Evolutionary conservation across 1,139 yeast species (phyloP), one percentile per base, ranked within the genome.

Genomic region (Nakaseomyces sp.): DNA sequence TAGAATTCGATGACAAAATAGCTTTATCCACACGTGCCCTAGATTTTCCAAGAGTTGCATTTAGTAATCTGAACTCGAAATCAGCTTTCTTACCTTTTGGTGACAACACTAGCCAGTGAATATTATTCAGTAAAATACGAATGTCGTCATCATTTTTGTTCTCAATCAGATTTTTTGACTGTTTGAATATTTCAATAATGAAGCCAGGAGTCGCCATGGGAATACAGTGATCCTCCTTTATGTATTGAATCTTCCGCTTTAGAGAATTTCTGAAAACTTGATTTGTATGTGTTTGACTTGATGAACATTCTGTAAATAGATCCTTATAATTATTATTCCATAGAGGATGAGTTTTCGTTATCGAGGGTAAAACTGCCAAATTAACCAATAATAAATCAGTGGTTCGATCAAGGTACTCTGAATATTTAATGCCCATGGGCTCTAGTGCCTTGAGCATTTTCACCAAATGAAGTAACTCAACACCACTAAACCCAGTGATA

Each of bases 401-500:
- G 9, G 72, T 66, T 16, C 72, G 63, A 6, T 77, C 74, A 45
- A 88, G 67, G 3, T 74, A 69, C 3, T 74, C 74, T 50, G 73
- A 64, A 49, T 74, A 65, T 43, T 69, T 63, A 60, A 79, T 70
- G 10, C 85, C 69, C 64, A 73, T 38, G 54, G 58, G 52, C 63
- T 49, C 47, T 18, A 79, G 53, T n/a, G 69, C 60, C 30, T 66
- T 56, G 10, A 86, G 68, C 42, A 89, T 67, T 54, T 83, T 81
- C 15, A 75, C 78, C 8, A 86, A 56, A 63, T 89, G 97, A 36
- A 86, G 66, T 24, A 81, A 67, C 59, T 89, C 96, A 15, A 87
- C 77, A 0, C 95, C 96, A 10, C 78, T 73, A 56, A 84, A 89
- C 5, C 97, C 97, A 1, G 93, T 76, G 1, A 85, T 70, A 48